Evolutionary conservation across 73 alveolate genomes (phyloP), one percentile per base, ranked within the genome.

Genomic region (Uronychia binucleata): DNA sequence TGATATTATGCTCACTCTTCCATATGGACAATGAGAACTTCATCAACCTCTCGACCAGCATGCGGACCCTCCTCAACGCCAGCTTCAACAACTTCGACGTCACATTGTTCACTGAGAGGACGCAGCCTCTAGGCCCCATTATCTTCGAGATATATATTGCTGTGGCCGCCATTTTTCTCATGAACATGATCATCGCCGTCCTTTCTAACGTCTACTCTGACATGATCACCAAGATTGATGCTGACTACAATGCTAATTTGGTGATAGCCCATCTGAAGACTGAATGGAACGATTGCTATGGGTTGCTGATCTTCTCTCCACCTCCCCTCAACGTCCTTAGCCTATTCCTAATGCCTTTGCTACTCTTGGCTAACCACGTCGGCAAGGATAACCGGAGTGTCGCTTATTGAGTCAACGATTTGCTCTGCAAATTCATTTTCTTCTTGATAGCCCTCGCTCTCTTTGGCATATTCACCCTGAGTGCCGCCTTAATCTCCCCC

Each of bases 121-220:
- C 57, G 5, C 58, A 59, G 33, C 57, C 78, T 74, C 86, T 87
- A 58, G 95, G 92, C 0, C 28, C 88, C 26, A 14, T 85, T 30
- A 30, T 85, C 31, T 75, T 57, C 31, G 87, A 59, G 0, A 28
- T 29, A 0, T 89, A 81, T 59, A 30, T 89, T 58, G 28, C 86
- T 0, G 57, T 85, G 1, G 78, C 86, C 1, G 81, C 78, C 28
- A 74, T 89, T 0, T 59, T 89, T 35, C 58, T 89, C 28, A 74
- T 89, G 14, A 89, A 89, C 60, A 78, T 89, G 84, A 77, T 89
- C 26, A 58, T 89, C 26, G 92, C 91, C 13, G 82, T 85, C 1
- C 76, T 89, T 0, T 26, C 92, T n/a, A 85, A 85, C 31, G 92
- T 85, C 25, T 89, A 74, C 35, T 19, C 88, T 0, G 77, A 77